These are phyloP conservation scores for Debaryomycetaceae sp. DNA, from an alignment of 1,139 yeast genomes.

Conservation along the genomic window DNA sequence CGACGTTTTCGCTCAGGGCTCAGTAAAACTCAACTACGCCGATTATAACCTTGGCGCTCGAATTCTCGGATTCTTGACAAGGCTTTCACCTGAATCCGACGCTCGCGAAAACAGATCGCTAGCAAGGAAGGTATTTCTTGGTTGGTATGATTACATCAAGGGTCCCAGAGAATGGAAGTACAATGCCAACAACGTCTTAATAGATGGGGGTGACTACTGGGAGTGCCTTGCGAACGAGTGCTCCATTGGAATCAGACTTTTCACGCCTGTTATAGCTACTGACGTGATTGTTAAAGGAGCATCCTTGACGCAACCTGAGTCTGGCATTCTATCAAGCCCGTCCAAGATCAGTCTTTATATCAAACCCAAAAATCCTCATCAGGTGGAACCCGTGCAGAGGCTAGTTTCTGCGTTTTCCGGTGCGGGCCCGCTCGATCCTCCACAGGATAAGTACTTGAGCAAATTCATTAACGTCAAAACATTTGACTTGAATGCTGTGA, in stretches of 20 bases:
- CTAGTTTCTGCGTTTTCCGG: not conserved
- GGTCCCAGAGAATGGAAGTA: slow-evolving; percentile 25
- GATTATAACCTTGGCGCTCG: slow-evolving; percentile 38
- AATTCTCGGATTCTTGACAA: slow-evolving; percentile 39
- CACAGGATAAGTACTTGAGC: slow-evolving; percentile 20
- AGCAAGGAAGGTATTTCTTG: slow-evolving; percentile 27
- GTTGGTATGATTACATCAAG: slow-evolving; percentile 38
- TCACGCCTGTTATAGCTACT: slow-evolving; percentile 30
- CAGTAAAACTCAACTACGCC: slow-evolving; percentile 39
- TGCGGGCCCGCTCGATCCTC: slow-evolving; percentile 1
- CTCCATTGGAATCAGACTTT: slow-evolving; percentile 34
- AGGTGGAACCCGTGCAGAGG: slow-evolving; percentile 2
- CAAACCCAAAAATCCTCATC: slow-evolving; percentile 8
- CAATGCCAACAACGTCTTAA: slow-evolving; percentile 37
- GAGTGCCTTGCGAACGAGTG: slow-evolving; percentile 26
- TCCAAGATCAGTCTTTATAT: slow-evolving; percentile 6
- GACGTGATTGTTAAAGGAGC: slow-evolving; percentile 29
- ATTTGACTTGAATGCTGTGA: slow-evolving; percentile 12
- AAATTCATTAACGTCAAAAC: slow-evolving; percentile 34
- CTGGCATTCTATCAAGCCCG: slow-evolving; percentile 11
- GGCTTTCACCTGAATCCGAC: slow-evolving; percentile 10
- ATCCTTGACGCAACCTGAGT: slow-evolving; percentile 8
- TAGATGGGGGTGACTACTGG: slow-evolving; percentile 36
- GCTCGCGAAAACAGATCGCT: slow-evolving; percentile 14
- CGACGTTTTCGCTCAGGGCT: slow-evolving; percentile 32